phyloP scores from a whole-genome alignment of 768 basidiomycete genomes.

The Sarcodon aspratus region DNA sequence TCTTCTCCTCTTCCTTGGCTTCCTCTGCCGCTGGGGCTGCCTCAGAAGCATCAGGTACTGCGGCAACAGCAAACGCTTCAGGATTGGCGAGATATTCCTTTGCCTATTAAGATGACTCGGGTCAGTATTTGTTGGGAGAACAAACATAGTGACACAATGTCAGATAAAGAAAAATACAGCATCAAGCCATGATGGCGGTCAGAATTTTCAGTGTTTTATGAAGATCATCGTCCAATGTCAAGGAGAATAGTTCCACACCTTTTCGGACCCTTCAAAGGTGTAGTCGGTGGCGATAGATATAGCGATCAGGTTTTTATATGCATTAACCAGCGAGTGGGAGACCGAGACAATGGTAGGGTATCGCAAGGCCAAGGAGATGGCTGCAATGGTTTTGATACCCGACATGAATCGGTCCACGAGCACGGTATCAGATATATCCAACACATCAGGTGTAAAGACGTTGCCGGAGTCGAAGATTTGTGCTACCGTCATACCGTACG shows the following conservation, averaged over 20 bases:
- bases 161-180: conserved; percentile 16
- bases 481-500: conserved; percentile 97
- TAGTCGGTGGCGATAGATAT: conserved; percentile 86
- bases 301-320: conserved; percentile 97
- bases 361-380: conserved; percentile 89
- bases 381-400: conserved; percentile 91
- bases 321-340: conserved; percentile 91
- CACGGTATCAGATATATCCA: conserved; percentile 88
- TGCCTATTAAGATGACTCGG: conserved; percentile 35
- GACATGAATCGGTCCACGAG: conserved; percentile 87
- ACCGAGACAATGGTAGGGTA: conserved; percentile 96
- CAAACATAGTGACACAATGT: conserved; percentile 9
- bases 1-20: conserved; percentile 42
- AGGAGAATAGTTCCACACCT: conserved; percentile 40
- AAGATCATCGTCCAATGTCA: conserved; percentile 17
- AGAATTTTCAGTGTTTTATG: conserved; percentile 77
- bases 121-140: conserved; percentile 23
- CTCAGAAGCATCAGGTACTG: conserved; percentile 46
- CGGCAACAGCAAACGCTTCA: conserved; percentile 87
- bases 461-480: conserved; percentile 96
- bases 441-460: conserved; percentile 78
- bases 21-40: conserved; percentile 37
- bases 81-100: conserved; percentile 98
- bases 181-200: conserved; percentile 39
- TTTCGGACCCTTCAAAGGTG: conserved; percentile 86